A percentile compares a stretch with the other conserved stretches of the same genome.
These are phyloP conservation scores for Fistulina hepatica DNA, from an alignment of 1,284 basidiomycete species.

Conservation along the genomic window DNA sequence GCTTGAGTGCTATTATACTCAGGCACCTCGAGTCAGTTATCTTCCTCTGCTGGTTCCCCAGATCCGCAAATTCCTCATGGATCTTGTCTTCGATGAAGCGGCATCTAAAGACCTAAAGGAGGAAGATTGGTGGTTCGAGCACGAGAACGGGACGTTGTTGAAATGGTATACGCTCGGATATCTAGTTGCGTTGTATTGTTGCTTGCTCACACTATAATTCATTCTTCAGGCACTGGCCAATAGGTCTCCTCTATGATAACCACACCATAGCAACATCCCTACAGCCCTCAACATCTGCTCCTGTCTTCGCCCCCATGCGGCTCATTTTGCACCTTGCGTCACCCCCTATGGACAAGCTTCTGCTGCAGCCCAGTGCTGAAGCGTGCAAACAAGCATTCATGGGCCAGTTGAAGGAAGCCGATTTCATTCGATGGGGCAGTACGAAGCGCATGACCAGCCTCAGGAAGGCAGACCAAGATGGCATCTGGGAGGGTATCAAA, in stretches of 20 bases:
- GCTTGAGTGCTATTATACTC: slow-evolving; percentile 76
- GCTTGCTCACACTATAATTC: slow-evolving; percentile 2
- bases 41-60: slow-evolving; percentile 84
- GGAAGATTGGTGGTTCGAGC: slow-evolving; percentile 93
- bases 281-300: slow-evolving; percentile 33
- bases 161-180: slow-evolving; percentile 61
- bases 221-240: slow-evolving; percentile 86
- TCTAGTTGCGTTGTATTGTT: too few relatives aligned
- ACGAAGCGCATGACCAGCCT: slow-evolving; percentile 86
- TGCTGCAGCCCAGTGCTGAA: slow-evolving; percentile 69
- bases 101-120: slow-evolving; percentile 64
- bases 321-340: slow-evolving; percentile 78
- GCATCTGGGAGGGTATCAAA: slow-evolving; percentile 88
- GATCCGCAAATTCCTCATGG: slow-evolving; percentile 73
- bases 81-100: slow-evolving; percentile 80
- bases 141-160: slow-evolving; percentile 58
- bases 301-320: slow-evolving; percentile 50
- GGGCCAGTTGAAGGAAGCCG: slow-evolving; percentile 90
- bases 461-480: slow-evolving; percentile 83
- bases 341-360: slow-evolving; percentile 74
- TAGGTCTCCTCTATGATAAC: slow-evolving; percentile 85
- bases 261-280: slow-evolving; percentile 53
- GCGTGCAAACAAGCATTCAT: slow-evolving; percentile 86
- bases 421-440: slow-evolving; percentile 91
- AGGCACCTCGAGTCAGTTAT: slow-evolving; percentile 84